Evolutionary conservation across 2,329 filamentous ascomycete species (phyloP).

Genomic region (Cladosporium sp.): DNA sequence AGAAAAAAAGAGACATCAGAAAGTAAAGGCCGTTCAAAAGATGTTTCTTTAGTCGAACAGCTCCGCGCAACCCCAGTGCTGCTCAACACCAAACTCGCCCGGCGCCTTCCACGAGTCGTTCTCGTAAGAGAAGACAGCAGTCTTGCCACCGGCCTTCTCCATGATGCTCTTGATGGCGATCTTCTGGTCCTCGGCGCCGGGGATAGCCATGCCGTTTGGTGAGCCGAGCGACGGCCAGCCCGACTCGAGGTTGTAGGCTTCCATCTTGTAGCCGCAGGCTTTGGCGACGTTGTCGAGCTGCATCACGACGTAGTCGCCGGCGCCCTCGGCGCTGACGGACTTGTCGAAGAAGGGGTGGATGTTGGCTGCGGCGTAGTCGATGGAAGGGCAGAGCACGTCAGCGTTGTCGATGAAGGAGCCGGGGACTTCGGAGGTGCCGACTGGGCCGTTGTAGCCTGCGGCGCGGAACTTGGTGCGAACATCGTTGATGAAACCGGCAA

Average conservation of each 20-base stretch:
- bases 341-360: slow-evolving; percentile 94
- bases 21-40: not conserved
- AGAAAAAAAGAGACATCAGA: not conserved
- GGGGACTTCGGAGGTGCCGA: slow-evolving; percentile 84
- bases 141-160: slow-evolving; percentile 59
- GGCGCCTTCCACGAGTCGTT: slow-evolving; percentile 78
- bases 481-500: slow-evolving; percentile 65
- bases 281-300: slow-evolving; percentile 68
- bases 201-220: slow-evolving; percentile 68
- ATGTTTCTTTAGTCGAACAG: slow-evolving; percentile 20
- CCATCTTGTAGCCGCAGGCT: slow-evolving; percentile 64
- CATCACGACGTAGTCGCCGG: slow-evolving; percentile 70
- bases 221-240: slow-evolving; percentile 76
- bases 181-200: slow-evolving; percentile 63
- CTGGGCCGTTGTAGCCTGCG: slow-evolving; percentile 60
- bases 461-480: slow-evolving; percentile 59
- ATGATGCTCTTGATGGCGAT: slow-evolving; percentile 69
- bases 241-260: slow-evolving; percentile 79
- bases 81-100: slow-evolving; percentile 69
- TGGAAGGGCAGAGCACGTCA: slow-evolving; percentile 60
- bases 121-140: slow-evolving; percentile 76
- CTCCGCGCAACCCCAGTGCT: slow-evolving; percentile 65
- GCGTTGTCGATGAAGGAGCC: slow-evolving; percentile 66
- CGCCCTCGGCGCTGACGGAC: slow-evolving; percentile 56
- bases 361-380: slow-evolving; percentile 81